A percentile compares a stretch with the other conserved stretches of the same genome.
Evolutionary conservation across 2,329 filamentous ascomycete species (phyloP).

Genomic region (Alternaria infectoria): DNA sequence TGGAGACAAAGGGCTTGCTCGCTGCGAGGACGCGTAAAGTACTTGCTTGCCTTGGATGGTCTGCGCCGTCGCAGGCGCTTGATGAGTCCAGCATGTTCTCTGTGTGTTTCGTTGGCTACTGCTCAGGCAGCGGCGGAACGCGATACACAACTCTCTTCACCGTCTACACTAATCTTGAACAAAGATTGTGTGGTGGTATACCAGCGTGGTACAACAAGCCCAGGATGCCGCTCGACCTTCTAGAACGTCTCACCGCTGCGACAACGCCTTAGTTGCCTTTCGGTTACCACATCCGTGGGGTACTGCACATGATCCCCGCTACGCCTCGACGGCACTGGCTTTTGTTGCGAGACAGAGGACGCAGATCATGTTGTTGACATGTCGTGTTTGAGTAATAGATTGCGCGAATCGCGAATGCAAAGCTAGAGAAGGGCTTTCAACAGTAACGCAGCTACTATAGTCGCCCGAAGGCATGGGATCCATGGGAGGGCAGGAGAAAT

Average conservation of each 20-base stretch:
- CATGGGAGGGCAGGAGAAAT: neutral
- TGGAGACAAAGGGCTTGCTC: conserved; percentile 3
- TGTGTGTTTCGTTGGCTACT: neutral
- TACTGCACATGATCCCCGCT: neutral
- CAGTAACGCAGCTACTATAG: neutral
- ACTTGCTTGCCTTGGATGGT: neutral
- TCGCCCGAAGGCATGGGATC: neutral
- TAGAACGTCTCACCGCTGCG: conserved; percentile 16
- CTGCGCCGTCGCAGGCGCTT: neutral
- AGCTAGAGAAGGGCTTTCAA: neutral
- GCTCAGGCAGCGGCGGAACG: neutral
- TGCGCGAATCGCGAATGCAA: conserved; percentile 1
- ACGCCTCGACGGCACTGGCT: neutral
- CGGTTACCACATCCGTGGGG: conserved; percentile 3
- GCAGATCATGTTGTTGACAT: conserved; percentile 2
- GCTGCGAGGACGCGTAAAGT: conserved; percentile 15
- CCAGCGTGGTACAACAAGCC: conserved; percentile 5
- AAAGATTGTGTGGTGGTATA: neutral
- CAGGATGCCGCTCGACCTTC: conserved; percentile 10
- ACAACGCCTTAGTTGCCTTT: conserved; percentile 6
- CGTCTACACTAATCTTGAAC: neutral
- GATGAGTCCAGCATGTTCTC: neutral
- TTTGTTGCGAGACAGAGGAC: neutral
- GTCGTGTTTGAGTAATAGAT: conserved; percentile 14
- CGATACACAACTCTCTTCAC: neutral